Conservation (phyloP, 2,329 filamentous ascomycete species). For the Aspergillus transmontanensis region DNA sequence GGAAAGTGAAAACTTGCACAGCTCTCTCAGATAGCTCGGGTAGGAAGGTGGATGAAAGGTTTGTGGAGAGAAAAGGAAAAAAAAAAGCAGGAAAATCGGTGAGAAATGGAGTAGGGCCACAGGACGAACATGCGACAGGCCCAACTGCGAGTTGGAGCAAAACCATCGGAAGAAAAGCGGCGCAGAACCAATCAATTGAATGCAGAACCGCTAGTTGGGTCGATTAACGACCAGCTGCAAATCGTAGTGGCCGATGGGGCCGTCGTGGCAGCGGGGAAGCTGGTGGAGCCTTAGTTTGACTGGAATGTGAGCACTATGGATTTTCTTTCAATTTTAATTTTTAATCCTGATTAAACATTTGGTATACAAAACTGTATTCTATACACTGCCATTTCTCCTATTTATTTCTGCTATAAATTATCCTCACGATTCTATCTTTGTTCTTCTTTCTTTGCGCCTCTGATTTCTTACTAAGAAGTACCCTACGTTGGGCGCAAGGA, state of each 20-base stretch:
- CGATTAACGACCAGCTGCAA: constrained; percentile 12
- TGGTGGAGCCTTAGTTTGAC: constrained; percentile 2
- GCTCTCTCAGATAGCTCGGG: background rate
- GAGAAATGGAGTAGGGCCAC: constrained; percentile 18
- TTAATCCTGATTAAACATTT: background rate
- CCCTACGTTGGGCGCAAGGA: constrained; percentile 11
- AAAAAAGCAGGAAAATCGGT: constrained; percentile 10
- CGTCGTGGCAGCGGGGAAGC: constrained; percentile 25
- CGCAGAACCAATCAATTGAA: constrained; percentile 18
- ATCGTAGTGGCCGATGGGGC: constrained; percentile 14
- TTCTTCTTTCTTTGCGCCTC: background rate
- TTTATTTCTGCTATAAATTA: background rate
- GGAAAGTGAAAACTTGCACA: background rate
- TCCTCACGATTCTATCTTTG: background rate
- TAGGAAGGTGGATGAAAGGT: constrained; percentile 1
- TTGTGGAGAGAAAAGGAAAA: constrained; percentile 11
- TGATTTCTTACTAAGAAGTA: background rate
- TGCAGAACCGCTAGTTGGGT: constrained; percentile 14
- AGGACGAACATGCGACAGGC: constrained; percentile 17
- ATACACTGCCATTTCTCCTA: background rate
- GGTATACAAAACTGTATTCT: background rate
- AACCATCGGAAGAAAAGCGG: constrained; percentile 14
- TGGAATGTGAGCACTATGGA: background rate
- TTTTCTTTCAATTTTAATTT: background rate
- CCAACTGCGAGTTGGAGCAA: constrained; percentile 10